These are phyloP conservation scores for Cryptococcus sp. DNA, from an alignment of 1,284 basidiomycete genomes.

Conservation along the genomic window DNA sequence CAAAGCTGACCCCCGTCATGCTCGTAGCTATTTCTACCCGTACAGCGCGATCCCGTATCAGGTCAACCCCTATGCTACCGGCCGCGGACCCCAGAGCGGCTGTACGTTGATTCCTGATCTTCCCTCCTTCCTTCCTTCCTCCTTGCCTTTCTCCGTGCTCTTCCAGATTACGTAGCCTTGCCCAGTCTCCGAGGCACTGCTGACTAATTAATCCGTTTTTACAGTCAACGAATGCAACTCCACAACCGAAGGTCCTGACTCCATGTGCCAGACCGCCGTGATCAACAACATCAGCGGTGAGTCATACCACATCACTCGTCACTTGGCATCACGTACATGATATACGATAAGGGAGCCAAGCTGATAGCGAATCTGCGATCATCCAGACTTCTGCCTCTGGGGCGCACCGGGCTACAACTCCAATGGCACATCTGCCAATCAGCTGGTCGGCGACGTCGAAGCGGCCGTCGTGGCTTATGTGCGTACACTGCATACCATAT, in stretches of 20 bases:
- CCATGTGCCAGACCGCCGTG: too few relatives aligned
- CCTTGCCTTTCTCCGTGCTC: too few relatives aligned
- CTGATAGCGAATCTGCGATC: slow-evolving; percentile 15
- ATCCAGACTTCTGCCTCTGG: slow-evolving; percentile 22
- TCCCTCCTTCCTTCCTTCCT: too few relatives aligned
- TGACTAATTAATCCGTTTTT: background rate
- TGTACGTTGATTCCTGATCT: slow-evolving; percentile 2
- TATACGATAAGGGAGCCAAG: too few relatives aligned
- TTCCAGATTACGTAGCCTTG: too few relatives aligned
- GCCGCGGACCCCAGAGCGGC: slow-evolving; percentile 17
- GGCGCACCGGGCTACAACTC: slow-evolving; percentile 18
- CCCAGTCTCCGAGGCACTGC: too few relatives aligned
- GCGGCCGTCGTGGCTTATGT: too few relatives aligned
- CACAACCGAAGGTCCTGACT: slow-evolving; percentile 13
- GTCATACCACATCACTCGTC: too few relatives aligned
- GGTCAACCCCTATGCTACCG: slow-evolving; percentile 17
- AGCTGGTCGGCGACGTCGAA: slow-evolving; percentile 22
- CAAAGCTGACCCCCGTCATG: too few relatives aligned
- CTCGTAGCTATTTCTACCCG: slow-evolving; percentile 15
- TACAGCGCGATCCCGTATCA: slow-evolving; percentile 20
- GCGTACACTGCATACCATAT: too few relatives aligned
- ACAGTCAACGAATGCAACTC: slow-evolving; percentile 28
- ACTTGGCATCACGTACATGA: too few relatives aligned
- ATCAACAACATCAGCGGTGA: too few relatives aligned
- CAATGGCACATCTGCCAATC: slow-evolving; percentile 23